Base-by-base conservation (phyloP, 495 filamentous ascomycete genomes). In the Hyaloscypha finlandica region DNA sequence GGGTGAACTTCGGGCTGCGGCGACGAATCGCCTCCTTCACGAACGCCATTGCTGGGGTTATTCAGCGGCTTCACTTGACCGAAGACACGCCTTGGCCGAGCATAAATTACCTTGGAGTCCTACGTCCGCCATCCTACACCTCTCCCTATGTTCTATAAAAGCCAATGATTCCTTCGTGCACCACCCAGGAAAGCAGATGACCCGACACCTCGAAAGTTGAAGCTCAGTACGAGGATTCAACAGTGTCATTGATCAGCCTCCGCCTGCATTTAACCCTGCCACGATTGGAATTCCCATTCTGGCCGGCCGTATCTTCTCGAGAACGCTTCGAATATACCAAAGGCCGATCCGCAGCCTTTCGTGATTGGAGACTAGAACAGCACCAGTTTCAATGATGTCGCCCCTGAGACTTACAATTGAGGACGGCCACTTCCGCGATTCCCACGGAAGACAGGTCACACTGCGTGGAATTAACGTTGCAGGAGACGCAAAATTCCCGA, bases 381-480 rank as follows among this genome's bases (percentile, higher is more conserved):
- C 53, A 25, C 16, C 53, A 25, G 11, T 37, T 19, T 48, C 33
- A 35, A 74, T 42, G 57, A 85, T 86, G 83, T 69, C 78, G 48
- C 73, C 77, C 32, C 75, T 86, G 20, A 81, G 83, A 25, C 82
- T 99, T 30, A 88, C 83, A 16, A 91, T 99, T 70, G 92, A 97
- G 64, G 90, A 94, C 61, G 85, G 86, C 71, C 85, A 85, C 35
- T 97, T 99, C 78, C 86, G 90, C 62, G 86, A 89, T 68, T 67
- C 63, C 16, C 73, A 85, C 59, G 81, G 83, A n/a, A 79, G 85
- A 33, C 78, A 86, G 64, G 79, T 88, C 57, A 80, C 84, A 6
- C 78, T 89, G 48, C 80, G 85, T 60, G 87, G 87, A 63, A 88
- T 90, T 76, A 90, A 90, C 65, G 81, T 89, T 65, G 86, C 86